Evolutionary conservation across 768 basidiomycete genomes (phyloP).

Genomic region (Amanita rubescens): DNA sequence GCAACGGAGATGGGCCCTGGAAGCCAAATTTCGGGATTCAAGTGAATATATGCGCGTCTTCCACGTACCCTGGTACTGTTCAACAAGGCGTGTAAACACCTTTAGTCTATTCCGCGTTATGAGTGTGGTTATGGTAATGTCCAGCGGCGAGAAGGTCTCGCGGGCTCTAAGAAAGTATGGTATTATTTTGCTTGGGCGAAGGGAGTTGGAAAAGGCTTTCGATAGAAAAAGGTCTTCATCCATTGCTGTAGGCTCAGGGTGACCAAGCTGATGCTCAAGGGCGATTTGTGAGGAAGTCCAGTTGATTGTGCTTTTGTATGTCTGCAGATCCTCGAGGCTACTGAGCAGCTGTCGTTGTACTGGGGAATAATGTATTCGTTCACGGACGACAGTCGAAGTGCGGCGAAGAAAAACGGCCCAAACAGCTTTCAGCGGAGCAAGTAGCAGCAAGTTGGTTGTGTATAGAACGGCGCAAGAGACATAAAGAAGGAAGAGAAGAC

Average conservation of each 20-base stretch:
- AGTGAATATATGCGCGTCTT: not conserved
- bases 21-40: not conserved
- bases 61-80: conserved; percentile 61
- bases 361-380: conserved; percentile 1
- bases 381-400: conserved; percentile 12
- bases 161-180: conserved; percentile 77
- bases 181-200: conserved; percentile 68
- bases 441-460: conserved; percentile 28
- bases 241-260: conserved; percentile 25
- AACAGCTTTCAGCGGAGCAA: conserved; percentile 10
- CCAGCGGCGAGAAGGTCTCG: conserved; percentile 46
- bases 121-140: conserved; percentile 81
- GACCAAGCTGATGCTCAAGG: conserved; percentile 27
- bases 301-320: conserved; percentile 11
- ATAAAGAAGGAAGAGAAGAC: conserved; percentile 27
- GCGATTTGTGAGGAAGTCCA: conserved; percentile 29
- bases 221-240: conserved; percentile 51
- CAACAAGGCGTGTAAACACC: conserved; percentile 63
- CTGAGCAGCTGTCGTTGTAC: conserved; percentile 5
- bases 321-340: conserved; percentile 3
- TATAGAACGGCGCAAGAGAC: conserved; percentile 33
- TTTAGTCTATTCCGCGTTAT: conserved; percentile 75
- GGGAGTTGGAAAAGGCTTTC: conserved; percentile 60
- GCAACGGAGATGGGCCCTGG: conserved; percentile 82
- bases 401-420: conserved; percentile 5